Evolutionary conservation across 2,329 filamentous ascomycete species (phyloP).

Genomic region (Curvularia verruculosa): DNA sequence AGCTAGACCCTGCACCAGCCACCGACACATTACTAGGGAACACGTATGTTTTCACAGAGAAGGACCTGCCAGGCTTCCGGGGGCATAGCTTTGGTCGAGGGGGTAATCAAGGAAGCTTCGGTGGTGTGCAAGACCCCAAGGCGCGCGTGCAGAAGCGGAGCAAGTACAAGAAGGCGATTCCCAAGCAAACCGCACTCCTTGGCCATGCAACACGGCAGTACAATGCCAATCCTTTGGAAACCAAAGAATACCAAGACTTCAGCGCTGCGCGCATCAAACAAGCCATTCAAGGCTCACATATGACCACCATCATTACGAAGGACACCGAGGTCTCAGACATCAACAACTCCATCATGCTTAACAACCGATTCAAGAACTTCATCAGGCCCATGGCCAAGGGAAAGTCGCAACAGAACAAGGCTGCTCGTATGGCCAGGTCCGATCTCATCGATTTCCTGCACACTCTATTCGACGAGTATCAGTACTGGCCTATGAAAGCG

Average conservation of each 20-base stretch:
- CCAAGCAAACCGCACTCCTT: conserved; percentile 60
- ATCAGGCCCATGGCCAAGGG: conserved; percentile 30
- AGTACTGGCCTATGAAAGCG: conserved; percentile 92
- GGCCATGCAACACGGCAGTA: conserved; percentile 66
- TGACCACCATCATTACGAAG: conserved; percentile 39
- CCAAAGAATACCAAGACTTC: conserved; percentile 52
- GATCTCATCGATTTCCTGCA: conserved; percentile 87
- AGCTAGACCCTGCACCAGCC: conserved; percentile 65
- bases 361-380: conserved; percentile 44
- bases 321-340: conserved; percentile 33
- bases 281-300: conserved; percentile 51
- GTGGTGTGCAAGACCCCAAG: conserved; percentile 40
- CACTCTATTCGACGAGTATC: conserved; percentile 80
- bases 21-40: conserved; percentile 72
- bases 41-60: conserved; percentile 91
- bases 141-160: conserved; percentile 43
- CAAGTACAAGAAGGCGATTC: conserved; percentile 46
- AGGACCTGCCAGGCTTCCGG: conserved; percentile 81
- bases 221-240: conserved; percentile 55
- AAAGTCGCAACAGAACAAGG: conserved; percentile 66
- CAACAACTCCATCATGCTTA: conserved; percentile 34
- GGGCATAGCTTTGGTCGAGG: conserved; percentile 32
- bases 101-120: conserved; percentile 29
- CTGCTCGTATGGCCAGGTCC: conserved; percentile 86
- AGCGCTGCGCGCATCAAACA: conserved; percentile 51